Evolutionary conservation across 768 basidiomycete genomes (phyloP).

Genomic region (Tricholoma furcatifolium): DNA sequence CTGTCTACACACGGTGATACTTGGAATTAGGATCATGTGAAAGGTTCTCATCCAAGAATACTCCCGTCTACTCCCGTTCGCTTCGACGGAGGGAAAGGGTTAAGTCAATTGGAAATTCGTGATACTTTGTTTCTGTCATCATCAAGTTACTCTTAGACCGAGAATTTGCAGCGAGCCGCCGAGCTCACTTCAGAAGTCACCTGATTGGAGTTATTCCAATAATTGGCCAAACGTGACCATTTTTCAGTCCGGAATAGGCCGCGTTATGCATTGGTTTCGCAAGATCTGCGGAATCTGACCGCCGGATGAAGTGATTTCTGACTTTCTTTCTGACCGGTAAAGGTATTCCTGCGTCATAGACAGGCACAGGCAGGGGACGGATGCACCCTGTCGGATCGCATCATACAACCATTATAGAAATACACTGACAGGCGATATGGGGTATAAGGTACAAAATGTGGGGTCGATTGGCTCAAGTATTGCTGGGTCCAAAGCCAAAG

Average conservation of each 20-base stretch:
- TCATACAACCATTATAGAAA: background rate
- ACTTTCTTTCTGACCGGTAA: background rate
- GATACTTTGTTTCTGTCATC: no score
- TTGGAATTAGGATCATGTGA: no score
- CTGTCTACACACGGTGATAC: no score
- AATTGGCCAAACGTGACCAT: constrained; percentile 11
- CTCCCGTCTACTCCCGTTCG: no score
- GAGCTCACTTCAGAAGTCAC: constrained; percentile 5
- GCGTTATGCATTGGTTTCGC: background rate
- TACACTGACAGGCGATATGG: constrained; percentile 6
- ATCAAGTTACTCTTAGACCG: no score
- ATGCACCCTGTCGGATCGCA: constrained; percentile 10
- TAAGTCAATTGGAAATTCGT: no score
- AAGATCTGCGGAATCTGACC: constrained; percentile 9
- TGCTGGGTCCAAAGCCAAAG: constrained; percentile 12
- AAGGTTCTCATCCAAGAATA: no score
- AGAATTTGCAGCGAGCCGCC: background rate
- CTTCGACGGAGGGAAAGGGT: no score
- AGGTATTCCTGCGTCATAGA: constrained; percentile 16
- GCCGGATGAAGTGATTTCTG: background rate
- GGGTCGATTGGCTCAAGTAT: constrained; percentile 1
- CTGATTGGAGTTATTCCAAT: constrained; percentile 1
- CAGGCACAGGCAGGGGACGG: constrained; percentile 8
- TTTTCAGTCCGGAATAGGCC: background rate
- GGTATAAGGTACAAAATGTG: constrained; percentile 14